These are phyloP conservation scores for Cocos nucifera DNA, from an alignment of 176 grass and related monocot species.

Conservation along the genomic window DNA sequence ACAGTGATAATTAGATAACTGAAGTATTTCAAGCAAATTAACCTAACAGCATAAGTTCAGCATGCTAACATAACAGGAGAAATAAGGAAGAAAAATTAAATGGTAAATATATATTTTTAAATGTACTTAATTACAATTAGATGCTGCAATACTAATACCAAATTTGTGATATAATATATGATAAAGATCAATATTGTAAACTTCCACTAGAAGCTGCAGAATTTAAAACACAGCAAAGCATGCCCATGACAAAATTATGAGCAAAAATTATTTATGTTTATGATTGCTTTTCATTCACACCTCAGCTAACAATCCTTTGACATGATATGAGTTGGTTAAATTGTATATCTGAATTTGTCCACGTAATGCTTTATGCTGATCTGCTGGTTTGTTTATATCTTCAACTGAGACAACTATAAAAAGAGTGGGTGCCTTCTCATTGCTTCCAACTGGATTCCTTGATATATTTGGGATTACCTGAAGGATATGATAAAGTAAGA, in stretches of 20 bases:
- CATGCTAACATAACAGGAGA: not conserved
- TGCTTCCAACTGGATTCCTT: constrained; percentile 29
- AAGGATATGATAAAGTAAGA: constrained; percentile 1
- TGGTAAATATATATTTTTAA: too few relatives aligned
- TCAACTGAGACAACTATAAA: constrained; percentile 69
- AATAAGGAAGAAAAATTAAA: too few relatives aligned
- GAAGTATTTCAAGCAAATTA: too few relatives aligned
- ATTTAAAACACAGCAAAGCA: too few relatives aligned
- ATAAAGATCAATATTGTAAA: too few relatives aligned
- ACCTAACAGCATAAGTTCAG: not conserved
- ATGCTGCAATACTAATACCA: too few relatives aligned
- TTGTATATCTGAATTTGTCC: constrained; percentile 51
- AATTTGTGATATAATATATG: too few relatives aligned
- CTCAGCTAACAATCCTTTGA: constrained; percentile 44
- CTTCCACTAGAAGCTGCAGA: too few relatives aligned
- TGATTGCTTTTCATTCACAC: constrained; percentile 16
- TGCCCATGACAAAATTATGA: too few relatives aligned
- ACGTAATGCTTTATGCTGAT: constrained; percentile 26
- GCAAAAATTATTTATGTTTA: too few relatives aligned
- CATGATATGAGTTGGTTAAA: constrained; percentile 39
- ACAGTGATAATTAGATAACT: too few relatives aligned
- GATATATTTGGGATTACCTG: constrained; percentile 64
- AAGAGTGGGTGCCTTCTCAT: constrained; percentile 22
- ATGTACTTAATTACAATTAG: too few relatives aligned
- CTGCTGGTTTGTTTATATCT: constrained; percentile 36